Evolutionary conservation across 805 yeast species (phyloP).

Genomic region (Candida morakotiae): DNA sequence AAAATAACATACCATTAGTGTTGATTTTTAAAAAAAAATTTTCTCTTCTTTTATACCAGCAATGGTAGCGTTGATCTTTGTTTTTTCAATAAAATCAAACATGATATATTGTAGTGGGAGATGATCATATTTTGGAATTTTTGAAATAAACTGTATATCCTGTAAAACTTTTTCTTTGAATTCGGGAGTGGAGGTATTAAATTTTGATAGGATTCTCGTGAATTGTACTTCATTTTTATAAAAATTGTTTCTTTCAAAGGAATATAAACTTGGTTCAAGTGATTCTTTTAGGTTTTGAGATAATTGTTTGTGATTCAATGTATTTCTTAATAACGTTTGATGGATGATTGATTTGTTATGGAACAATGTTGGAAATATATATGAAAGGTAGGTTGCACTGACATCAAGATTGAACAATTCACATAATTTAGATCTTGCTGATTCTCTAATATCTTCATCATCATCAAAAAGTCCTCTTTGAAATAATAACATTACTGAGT

Average conservation of each 20-base stretch:
- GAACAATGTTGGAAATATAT: conserved; percentile 4
- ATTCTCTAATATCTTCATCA: conserved; percentile 53
- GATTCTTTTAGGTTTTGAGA: conserved; percentile 14
- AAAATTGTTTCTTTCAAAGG: conserved; percentile 63
- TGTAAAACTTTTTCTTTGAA: conserved; percentile 2
- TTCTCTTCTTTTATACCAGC: conserved; percentile 1
- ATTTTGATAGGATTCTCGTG: not conserved
- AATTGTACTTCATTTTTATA: conserved; percentile 45
- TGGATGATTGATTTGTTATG: not conserved
- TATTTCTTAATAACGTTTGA: conserved; percentile 5
- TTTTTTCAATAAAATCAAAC: conserved; percentile 4
- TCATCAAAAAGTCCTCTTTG: conserved; percentile 51
- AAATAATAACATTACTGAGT: conserved; percentile 5
- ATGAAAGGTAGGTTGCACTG: conserved; percentile 3
- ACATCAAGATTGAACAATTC: conserved; percentile 16
- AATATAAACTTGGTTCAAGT: conserved; percentile 40
- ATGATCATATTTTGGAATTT: conserved; percentile 1
- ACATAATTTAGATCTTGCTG: conserved; percentile 42
- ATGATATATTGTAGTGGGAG: conserved; percentile 5
- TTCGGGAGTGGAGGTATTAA: not conserved
- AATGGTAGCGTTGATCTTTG: conserved; percentile 5
- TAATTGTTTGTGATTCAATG: conserved; percentile 5
- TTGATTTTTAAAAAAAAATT: not conserved
- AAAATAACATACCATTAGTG: not conserved
- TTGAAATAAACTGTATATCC: conserved; percentile 5